Evolutionary conservation across 306 rosid species (phyloP), one percentile per base, ranked within the genome.

Genomic region (Quillaja saponaria): DNA sequence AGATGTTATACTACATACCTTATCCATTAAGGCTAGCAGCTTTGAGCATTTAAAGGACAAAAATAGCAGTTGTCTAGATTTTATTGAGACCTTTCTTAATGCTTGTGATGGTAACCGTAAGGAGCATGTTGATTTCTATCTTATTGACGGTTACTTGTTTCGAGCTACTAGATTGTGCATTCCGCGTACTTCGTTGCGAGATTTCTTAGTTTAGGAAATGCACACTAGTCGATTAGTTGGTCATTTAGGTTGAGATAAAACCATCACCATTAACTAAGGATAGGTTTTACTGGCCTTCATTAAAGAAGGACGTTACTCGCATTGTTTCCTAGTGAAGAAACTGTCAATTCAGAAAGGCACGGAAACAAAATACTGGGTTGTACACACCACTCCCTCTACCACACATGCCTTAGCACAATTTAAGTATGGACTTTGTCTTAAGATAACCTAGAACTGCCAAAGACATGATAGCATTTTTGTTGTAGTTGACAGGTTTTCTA

Each of bases 401-500:
- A 9, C 15, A 15, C 7, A 15, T 12, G 3, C 64, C 31, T 37
- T 58, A 48, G 64, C 7, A 4, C 6, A 48, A 38, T 19, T 3
- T 58, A 6, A 58, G 64, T 10, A 58, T 59, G 38, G 34, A 59
- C 13, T 41, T 41, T 13, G 2, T 59, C 16, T 25, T 59, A 6
- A 37, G 50, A 13, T 28, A 18, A 0, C 38, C 52, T 14, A 10
- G 45, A 4, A 19, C 19, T 59, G 10, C 10, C 10, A 1, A 12
- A 8, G 44, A 8, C 13, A 8, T 39, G 44, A 39, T 39, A 8
- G 12, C 7, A 39, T 39, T 12, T 2, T 39, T 39, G 50, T 59
- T 6, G 38, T 59, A 1, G 19, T 41, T 3, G 65, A 41, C 21
- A 11, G 35, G 15, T 60, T 60, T 10, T 60, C 20, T 3, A 60